Evolutionary conservation across 768 basidiomycete genomes (phyloP).

Genomic region (Suillus spraguei): DNA sequence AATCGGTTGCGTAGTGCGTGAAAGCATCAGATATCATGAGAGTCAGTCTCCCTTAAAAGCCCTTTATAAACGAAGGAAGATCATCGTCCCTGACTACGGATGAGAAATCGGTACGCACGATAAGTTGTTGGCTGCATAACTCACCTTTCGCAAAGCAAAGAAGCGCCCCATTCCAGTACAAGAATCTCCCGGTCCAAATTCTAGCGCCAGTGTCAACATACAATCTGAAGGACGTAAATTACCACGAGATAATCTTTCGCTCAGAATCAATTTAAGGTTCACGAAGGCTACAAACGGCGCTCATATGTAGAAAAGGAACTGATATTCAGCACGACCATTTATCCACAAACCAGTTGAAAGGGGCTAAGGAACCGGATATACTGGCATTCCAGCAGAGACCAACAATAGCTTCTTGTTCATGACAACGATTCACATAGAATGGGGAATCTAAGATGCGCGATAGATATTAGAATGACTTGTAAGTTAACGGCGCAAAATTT

Average conservation of each 20-base stretch:
- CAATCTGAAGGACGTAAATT: too few relatives aligned
- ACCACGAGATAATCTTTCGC: neutral
- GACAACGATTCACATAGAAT: neutral
- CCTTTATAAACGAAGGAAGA: too few relatives aligned
- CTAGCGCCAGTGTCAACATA: too few relatives aligned
- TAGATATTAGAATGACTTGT: neutral
- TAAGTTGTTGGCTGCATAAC: neutral
- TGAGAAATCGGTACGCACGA: neutral
- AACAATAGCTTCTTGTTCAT: neutral
- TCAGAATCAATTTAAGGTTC: neutral
- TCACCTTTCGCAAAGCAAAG: slow-evolving; percentile 6
- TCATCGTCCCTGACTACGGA: too few relatives aligned
- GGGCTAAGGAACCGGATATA: neutral
- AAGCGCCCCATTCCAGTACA: neutral
- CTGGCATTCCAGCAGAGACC: neutral
- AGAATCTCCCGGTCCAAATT: too few relatives aligned
- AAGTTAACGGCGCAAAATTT: neutral
- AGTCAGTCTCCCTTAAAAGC: too few relatives aligned
- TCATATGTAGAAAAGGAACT: neutral
- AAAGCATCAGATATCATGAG: too few relatives aligned
- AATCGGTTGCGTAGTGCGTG: too few relatives aligned
- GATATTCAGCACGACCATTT: neutral
- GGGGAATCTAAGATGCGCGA: neutral
- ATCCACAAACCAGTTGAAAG: neutral
- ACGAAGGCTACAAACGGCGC: neutral